Evolutionary conservation across 2,329 filamentous ascomycete species (phyloP), one percentile per base, ranked within the genome.

Genomic region (Decorospora gaudefroyi): DNA sequence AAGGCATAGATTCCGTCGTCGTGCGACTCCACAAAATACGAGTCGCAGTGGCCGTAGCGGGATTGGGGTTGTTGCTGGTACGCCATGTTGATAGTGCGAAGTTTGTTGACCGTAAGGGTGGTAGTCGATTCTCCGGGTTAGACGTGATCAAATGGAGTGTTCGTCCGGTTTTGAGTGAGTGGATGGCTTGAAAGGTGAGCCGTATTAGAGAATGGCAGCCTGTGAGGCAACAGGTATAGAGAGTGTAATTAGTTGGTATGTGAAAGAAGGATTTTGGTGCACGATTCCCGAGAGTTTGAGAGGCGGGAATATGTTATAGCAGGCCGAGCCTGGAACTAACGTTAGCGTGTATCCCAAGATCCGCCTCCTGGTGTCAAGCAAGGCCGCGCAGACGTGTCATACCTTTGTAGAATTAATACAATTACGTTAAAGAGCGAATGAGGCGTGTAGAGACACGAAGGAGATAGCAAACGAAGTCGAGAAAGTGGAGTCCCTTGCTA

Each of bases 1-100:
- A 72, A 65, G 31, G 74, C 74, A 74, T 73, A 77, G 40, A 76
- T 49, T 33, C 74, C 77, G 36, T 80, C 77, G 46, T 82, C 78
- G 51, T 79, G 73, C 51, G 76, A 77, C 60, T 87, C 84, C 42
- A 86, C 81, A 61, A 87, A 87, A 72, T 79, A 87, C 45, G 79
- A 83, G 54, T 86, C 84, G 68, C 84, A 87, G 42, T 81, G 80
- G 58, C 83, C 82, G 68, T 80, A 83, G 59, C 74, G 74, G 46
- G 76, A 72, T 46, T 77, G 73, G 37, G 72, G 67, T 55, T 75
- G 72, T 60, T 76, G 74, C 59, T 77, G 74, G 65, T 75, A 81
- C 60, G 79, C 76, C 81, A 84, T 84, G 60, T 64, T 78, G 65
- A 62, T 78, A 64, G 56, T 61, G 50, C n/a, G n/a, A n/a, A n/a